phyloP scores from a whole-genome alignment of 169 alveolate genomes.

The Plasmodium sp. region DNA sequence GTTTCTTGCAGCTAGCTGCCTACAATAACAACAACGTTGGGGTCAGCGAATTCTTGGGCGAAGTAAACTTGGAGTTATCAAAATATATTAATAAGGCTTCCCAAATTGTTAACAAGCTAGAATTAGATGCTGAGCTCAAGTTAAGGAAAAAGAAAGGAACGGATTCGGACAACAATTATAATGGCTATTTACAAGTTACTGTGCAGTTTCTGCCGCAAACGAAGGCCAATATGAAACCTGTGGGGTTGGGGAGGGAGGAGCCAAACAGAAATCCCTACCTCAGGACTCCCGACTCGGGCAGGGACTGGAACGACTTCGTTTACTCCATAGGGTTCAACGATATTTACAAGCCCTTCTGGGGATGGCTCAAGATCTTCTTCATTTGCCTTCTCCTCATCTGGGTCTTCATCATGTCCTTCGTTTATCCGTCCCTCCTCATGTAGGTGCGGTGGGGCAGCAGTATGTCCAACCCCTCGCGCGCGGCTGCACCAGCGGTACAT shows the following conservation, averaged over 20 bases:
- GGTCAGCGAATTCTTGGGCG: constrained; percentile 90
- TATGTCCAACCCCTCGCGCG: neutral
- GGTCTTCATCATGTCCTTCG: constrained; percentile 57
- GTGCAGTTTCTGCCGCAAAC: constrained; percentile 92
- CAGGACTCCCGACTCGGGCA: constrained; percentile 90
- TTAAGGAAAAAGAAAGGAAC: constrained; percentile 81
- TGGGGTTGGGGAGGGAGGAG: constrained; percentile 91
- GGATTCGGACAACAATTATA: constrained; percentile 74
- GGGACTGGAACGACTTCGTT: constrained; percentile 93
- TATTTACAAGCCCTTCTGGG: constrained; percentile 82
- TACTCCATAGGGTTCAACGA: constrained; percentile 81
- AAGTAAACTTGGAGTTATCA: constrained; percentile 86
- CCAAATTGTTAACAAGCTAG: constrained; percentile 82
- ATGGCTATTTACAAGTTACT: constrained; percentile 90
- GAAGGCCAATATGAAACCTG: constrained; percentile 91
- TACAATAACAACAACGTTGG: constrained; percentile 91
- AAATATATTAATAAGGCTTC: constrained; percentile 89
- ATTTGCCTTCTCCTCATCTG: constrained; percentile 31
- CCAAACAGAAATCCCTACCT: constrained; percentile 93
- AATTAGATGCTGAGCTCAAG: constrained; percentile 89
- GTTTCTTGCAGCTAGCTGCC: constrained; percentile 91
- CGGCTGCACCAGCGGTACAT: neutral
- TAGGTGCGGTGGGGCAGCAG: neutral
- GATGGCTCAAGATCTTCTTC: constrained; percentile 73
- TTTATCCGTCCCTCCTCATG: constrained; percentile 55